Evolutionary conservation across 2,329 filamentous ascomycete species (phyloP), one percentile per base, ranked within the genome.

Genomic region (Colletotrichum phormii): DNA sequence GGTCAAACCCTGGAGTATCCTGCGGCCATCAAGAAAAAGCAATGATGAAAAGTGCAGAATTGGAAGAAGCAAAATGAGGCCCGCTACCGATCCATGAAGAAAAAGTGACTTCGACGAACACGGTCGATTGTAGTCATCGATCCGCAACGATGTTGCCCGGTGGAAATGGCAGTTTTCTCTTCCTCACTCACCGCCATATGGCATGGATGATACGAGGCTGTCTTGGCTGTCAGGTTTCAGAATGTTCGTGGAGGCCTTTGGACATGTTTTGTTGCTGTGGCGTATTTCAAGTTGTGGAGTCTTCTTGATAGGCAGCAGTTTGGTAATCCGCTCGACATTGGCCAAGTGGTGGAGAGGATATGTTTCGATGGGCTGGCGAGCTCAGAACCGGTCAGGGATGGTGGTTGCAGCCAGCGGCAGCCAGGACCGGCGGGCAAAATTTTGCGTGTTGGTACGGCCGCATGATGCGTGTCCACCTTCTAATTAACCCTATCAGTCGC

Each of bases 381-480:
- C 11, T 24, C 11, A 15, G 9, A 12, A 29, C 57, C n/a, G 57
- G 57, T 13, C 33, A 31, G 13, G 35, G 35, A 59, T 37, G 29
- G 29, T 22, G 29, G 29, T 22, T 49, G 15, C n/a, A 5, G 42
- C 24, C 5, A 12, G 35, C 46, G 15, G 18, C 5, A 22, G 26
- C 8, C 42, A 22, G 37, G 4, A 33, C 12, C n/a, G 60, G 24
- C 15, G 37, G 26, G 11, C 22, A 2, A 26, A 35, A 33, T 24
- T 31, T 58, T 11, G 29, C 18, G n/a, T 49, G 35, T 59, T 66
- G 64, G 64, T 22, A 26, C 54, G 64, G 64, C 22, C 53, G 54
- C 53, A 42, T 59, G 26, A 18, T 58, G 13, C 18, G 18, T 22
- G 64, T 6, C 53, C 53, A 18, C 37, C 37, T 12, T 29, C 5